Evolutionary conservation across 257 asterid genomes (phyloP).

Genomic region (Agastache rugosa): DNA sequence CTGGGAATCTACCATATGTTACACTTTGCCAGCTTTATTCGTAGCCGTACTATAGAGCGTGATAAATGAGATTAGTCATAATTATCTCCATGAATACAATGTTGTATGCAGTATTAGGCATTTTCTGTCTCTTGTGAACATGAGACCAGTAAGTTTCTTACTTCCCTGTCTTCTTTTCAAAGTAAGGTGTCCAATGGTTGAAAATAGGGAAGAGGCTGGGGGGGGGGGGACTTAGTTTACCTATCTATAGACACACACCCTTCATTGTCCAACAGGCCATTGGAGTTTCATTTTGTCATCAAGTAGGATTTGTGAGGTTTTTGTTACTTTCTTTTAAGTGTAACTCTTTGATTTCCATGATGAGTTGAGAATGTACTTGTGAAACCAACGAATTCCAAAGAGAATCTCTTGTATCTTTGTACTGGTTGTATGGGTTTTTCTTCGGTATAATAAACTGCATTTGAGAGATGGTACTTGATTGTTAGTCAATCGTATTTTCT

Average conservation of each 20-base stretch:
- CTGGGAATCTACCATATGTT: not conserved
- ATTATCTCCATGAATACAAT: not conserved
- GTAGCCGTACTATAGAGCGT: not conserved
- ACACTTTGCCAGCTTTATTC: not conserved
- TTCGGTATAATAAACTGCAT: not conserved
- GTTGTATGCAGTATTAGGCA: not conserved
- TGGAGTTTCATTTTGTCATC: not conserved
- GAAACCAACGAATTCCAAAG: not conserved
- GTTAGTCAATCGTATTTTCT: not conserved
- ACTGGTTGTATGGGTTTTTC: not conserved
- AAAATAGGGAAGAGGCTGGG: not conserved
- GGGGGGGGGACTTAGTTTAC: not conserved
- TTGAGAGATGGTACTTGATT: not conserved
- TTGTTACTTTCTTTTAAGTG: not conserved
- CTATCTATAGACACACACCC: not conserved
- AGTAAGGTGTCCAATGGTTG: not conserved
- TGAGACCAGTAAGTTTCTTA: not conserved
- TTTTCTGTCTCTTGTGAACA: not conserved
- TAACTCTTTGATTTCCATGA: not conserved
- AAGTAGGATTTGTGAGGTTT: not conserved
- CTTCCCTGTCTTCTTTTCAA: too few relatives aligned
- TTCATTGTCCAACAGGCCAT: not conserved
- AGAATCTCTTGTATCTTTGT: not conserved
- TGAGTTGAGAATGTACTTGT: not conserved
- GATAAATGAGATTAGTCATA: not conserved